phyloP scores from a whole-genome alignment of 2,329 filamentous ascomycete genomes.

The Claviceps quebecensis region DNA sequence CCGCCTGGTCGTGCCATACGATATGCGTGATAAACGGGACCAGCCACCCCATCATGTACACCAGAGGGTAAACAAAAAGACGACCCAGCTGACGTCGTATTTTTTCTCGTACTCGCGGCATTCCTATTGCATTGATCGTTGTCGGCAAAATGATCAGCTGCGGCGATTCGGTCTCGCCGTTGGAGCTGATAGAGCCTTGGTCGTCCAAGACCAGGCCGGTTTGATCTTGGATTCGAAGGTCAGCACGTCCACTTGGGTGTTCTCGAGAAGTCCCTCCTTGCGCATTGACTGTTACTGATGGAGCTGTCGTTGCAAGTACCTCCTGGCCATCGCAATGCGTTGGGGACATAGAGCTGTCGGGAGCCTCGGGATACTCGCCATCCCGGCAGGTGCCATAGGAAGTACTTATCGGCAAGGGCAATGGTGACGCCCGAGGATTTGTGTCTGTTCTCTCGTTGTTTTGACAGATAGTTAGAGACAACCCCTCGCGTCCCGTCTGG shows the following conservation, averaged over 20 bases:
- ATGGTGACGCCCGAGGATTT: background rate
- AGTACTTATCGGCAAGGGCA: no score
- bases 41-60: slow-evolving; percentile 61
- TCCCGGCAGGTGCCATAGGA: background rate
- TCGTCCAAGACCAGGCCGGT: background rate
- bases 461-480: background rate
- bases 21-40: slow-evolving; percentile 55
- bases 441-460: background rate
- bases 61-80: slow-evolving; percentile 61
- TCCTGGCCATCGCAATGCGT: background rate
- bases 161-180: slow-evolving; percentile 7
- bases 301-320: background rate
- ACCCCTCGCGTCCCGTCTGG: background rate
- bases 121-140: slow-evolving; percentile 13
- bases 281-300: background rate
- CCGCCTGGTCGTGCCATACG: slow-evolving; percentile 18
- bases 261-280: background rate
- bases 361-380: background rate
- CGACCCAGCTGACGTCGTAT: slow-evolving; percentile 56
- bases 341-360: background rate
- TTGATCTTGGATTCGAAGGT: background rate
- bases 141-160: slow-evolving; percentile 9
- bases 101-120: slow-evolving; percentile 31
- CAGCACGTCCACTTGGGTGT: no score
- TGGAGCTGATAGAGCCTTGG: background rate